Evolutionary conservation across 495 filamentous ascomycete genomes (phyloP), one percentile per base, ranked within the genome.

Genomic region (Pyrenopolyporus hunteri): DNA sequence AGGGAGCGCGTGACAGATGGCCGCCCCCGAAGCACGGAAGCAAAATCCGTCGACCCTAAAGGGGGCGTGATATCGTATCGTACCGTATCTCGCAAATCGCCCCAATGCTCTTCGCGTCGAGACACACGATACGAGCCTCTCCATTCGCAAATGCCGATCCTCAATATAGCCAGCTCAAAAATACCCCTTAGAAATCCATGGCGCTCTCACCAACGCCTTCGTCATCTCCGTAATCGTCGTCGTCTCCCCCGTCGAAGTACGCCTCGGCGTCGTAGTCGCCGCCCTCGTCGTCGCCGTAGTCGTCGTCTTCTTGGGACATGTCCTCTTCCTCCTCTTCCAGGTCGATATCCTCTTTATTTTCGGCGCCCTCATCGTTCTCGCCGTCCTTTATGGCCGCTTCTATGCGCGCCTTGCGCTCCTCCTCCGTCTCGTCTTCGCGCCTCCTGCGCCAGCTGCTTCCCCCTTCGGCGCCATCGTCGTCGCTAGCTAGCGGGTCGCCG

Each of bases 181-280:
- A n/a, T 9, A 42, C 11, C 1, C 5, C 19, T 22, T 54, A 62
- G 31, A 60, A 70, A 39, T 61, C 73, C 5, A 68, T 69, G 11
- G 64, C 73, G n/a, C 65, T 74, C 22, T 77, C 82, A 22, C 71
- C 80, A 14, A 75, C 79, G 0, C 74, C 80, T 44, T 74, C 80
- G 10, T 76, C 78, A 4, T 76, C 77, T 0, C 70, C 74, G 47
- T 53, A 67, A 28, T 78, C 80, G 9, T 82, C 78, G 8, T 75
- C 76, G 22, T 78, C 76, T 19, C 80, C 78, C 31, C 70, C 74
- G 20, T 82, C 79, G 58, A 84, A 84, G 67, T 83, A 83, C 13
- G 70, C 64, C 65, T 84, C 82, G 5, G 76, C 82, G 48, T 83
- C 77, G 65, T 84, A 84, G 51, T 84, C 82, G 17, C 81, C 80